A percentile compares a stretch with the other conserved stretches of the same genome.
phyloP scores from a whole-genome alignment of 495 filamentous ascomycete species.

The Penicilliopsis zonata region DNA sequence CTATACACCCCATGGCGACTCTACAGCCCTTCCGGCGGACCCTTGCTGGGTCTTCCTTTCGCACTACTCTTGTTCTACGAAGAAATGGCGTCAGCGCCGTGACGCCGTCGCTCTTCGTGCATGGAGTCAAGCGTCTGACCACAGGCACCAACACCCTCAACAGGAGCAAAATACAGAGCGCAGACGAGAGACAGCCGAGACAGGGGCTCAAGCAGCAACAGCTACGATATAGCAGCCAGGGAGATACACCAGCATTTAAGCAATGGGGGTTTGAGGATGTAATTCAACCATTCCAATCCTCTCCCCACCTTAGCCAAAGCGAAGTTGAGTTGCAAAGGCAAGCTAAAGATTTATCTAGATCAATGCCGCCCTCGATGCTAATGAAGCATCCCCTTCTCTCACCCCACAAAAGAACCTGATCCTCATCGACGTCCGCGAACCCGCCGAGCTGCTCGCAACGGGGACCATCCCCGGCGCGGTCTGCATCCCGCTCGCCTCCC shows the following conservation, averaged over 20 bases:
- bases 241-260: constrained; percentile 6
- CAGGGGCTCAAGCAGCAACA: background rate
- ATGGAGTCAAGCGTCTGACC: too few relatives aligned
- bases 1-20: too few relatives aligned
- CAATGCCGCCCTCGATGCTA: constrained; percentile 20
- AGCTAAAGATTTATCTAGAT: constrained; percentile 14
- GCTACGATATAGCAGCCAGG: constrained; percentile 8
- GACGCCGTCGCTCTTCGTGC: too few relatives aligned
- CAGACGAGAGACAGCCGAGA: background rate
- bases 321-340: background rate
- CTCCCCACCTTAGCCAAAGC: constrained; percentile 1
- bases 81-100: too few relatives aligned
- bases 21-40: too few relatives aligned
- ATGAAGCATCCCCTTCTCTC: constrained; percentile 6
- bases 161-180: too few relatives aligned
- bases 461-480: constrained; percentile 71
- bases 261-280: constrained; percentile 35
- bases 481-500: constrained; percentile 65
- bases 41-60: too few relatives aligned
- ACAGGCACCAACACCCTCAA: too few relatives aligned
- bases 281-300: constrained; percentile 2
- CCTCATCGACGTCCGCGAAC: constrained; percentile 72
- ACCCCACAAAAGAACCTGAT: constrained; percentile 18
- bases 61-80: too few relatives aligned
- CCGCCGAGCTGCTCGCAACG: constrained; percentile 51